These are phyloP conservation scores for sweet orange (Citrus sinensis) DNA, from an alignment of 345 rosid species.

Conservation along the genomic window DNA sequence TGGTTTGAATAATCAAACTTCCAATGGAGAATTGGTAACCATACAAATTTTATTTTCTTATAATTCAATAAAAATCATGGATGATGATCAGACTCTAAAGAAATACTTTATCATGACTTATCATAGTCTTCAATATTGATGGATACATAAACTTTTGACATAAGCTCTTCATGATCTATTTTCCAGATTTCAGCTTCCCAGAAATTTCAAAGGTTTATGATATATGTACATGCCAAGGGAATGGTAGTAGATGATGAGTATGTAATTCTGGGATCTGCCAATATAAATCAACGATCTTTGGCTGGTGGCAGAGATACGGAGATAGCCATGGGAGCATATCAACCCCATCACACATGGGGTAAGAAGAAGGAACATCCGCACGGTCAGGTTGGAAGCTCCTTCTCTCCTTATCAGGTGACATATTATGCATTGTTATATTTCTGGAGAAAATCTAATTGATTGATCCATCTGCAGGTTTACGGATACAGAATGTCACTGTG, in stretches of 20 bases:
- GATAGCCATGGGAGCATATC: conserved; percentile 87
- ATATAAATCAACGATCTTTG: conserved; percentile 81
- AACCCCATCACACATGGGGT: conserved; percentile 61
- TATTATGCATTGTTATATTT: neutral
- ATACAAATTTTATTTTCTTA: neutral
- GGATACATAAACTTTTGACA: neutral
- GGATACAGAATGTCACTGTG: conserved; percentile 90
- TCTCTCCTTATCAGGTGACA: neutral
- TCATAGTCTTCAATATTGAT: neutral
- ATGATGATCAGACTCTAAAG: neutral
- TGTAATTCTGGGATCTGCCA: conserved; percentile 79
- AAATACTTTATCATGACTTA: neutral
- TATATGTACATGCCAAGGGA: conserved; percentile 84
- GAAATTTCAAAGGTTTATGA: conserved; percentile 67
- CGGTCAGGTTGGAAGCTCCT: conserved; percentile 51
- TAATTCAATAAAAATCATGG: neutral
- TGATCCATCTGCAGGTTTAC: conserved; percentile 40
- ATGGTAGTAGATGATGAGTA: conserved; percentile 84
- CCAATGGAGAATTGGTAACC: conserved; percentile 39
- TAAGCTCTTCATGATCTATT: neutral
- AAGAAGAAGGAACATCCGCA: conserved; percentile 49
- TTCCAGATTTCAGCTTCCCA: conserved; percentile 61
- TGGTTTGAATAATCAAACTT: conserved; percentile 1
- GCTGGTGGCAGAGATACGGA: conserved; percentile 87
- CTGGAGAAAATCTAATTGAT: neutral